Conservation (phyloP, 768 basidiomycete species). For the Lanmaoa pseudosensibilis region DNA sequence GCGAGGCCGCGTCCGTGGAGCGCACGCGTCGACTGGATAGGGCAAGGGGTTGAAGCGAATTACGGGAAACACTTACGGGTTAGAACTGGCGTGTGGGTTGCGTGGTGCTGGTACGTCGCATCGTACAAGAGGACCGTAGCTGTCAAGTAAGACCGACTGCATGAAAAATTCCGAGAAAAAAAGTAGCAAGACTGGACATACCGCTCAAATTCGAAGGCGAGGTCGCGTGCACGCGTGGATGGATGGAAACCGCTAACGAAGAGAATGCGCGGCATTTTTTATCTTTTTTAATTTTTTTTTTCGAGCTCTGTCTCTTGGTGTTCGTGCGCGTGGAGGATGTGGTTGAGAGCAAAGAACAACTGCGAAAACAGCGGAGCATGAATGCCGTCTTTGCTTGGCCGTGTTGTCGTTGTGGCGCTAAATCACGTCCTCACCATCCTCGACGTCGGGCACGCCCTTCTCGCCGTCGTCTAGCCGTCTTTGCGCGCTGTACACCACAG, state of each 20-base stretch:
- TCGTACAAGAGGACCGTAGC: constrained; percentile 79
- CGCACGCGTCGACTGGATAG: constrained; percentile 40
- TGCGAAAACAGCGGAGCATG: constrained; percentile 30
- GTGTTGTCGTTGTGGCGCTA: constrained; percentile 40
- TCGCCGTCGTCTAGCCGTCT: neutral
- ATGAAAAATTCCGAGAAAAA: constrained; percentile 8
- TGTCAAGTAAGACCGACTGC: constrained; percentile 30
- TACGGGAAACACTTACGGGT: constrained; percentile 67
- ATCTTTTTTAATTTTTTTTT: constrained; percentile 4
- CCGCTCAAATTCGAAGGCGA: constrained; percentile 89
- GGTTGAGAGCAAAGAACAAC: constrained; percentile 24
- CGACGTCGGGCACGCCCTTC: constrained; percentile 5
- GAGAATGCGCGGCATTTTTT: constrained; percentile 72
- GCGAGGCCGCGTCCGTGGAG: constrained; percentile 33
- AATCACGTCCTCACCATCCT: constrained; percentile 2
- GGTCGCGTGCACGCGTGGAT: constrained; percentile 76
- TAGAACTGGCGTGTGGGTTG: constrained; percentile 68
- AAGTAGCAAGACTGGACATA: constrained; percentile 30
- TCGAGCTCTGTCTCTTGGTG: neutral
- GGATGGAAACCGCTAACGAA: constrained; percentile 87
- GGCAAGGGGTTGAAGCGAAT: constrained; percentile 33
- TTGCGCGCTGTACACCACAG: neutral
- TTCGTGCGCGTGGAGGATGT: constrained; percentile 16
- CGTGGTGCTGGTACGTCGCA: constrained; percentile 90
- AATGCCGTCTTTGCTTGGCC: constrained; percentile 29